Base-by-base conservation (phyloP, 768 basidiomycete genomes). In the Sutorius australiensis region DNA sequence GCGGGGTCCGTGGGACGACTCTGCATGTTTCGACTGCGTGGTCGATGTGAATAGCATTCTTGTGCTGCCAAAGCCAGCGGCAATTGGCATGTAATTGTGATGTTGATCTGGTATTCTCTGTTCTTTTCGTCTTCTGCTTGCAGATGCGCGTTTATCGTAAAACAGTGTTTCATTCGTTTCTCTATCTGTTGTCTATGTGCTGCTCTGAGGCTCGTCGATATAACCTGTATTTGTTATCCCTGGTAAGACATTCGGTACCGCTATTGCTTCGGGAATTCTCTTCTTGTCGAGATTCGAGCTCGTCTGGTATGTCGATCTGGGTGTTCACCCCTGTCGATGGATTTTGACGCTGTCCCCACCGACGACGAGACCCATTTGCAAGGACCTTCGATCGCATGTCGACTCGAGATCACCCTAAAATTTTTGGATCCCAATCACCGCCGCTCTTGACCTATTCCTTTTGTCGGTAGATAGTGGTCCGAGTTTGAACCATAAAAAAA, bases 1-100 rank as follows among this genome's bases (percentile, higher is more conserved):
- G 37, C 73, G 81, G 16, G 81, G 81, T 0, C 82, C 84, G 16
- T 84, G 84, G 82, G 79, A 82, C 60, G 79, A 83, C 59, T 77
- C 79, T 27, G 69, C 74, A 44, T 72, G 73, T 53, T 74, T 81
- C 38, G 30, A 55, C 14, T 53, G 77, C 37, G 67, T 57, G 21
- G 63, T 83, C 52, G 75, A 82, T 55, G 73, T 81, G 52, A 77
- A 75, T 49, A 69, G 63, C 34, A 50, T 84, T 51, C 60, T 84
- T 49, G 66, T 75, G 36, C 71, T 73, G 45, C 72, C 78, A 24
- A 71, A 75, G 64, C 80, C 78, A 32, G 80, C 71, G 10, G 77
- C 75, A 9, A 57, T 53, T 21, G 53, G 52, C 27, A 6, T 58
- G 34, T 70, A 53, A 55, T 19, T 10, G 34, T 44, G 36, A 16